Base-by-base conservation (phyloP, 768 basidiomycete genomes). In the Dendrothele bispora region DNA sequence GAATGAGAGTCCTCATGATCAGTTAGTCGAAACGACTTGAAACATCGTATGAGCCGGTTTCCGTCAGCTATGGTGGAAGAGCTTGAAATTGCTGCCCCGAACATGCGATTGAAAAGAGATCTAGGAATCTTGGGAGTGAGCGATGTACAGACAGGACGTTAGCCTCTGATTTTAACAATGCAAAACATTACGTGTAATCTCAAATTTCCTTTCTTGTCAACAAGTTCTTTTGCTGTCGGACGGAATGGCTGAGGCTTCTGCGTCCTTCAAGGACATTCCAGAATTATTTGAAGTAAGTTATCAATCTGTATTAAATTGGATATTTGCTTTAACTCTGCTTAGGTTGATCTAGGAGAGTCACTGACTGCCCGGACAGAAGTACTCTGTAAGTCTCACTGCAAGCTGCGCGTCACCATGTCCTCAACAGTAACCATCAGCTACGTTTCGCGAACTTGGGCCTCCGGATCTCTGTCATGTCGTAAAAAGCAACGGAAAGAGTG, bases 391-490 rank as follows among this genome's bases (percentile, higher is more conserved):
- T 74, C 25, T 51, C 24, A 17, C 29, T 46, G 29, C 15, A 52
- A 45, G 29, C 41, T 48, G n/a, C 26, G 28, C 24, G 5, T 30
- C 12, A 36, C 32, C 39, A 46, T 39, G 43, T 17, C 55, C 17
- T 17, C 48, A 21, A 36, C 62, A 61, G 49, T 18, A 43, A 39
- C 49, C 24, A 52, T 7, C 64, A 98, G 95, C 92, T 5, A 86
- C 92, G 10, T 99, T 98, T 69, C 81, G 95, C 28, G 95, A 99
- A 71, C 84, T 99, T 15, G 97, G 97, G 11, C 97, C 97, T 0
- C 97, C 97, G 5, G 97, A 99, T 67, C 72, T 99, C 32, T 95
- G 92, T 57, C 93, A 98, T 72, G 90, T 95, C 42, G 82, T 95
- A 50, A 99, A 98, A 69, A 92, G 84, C 39, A 89, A 86, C 0